Evolutionary conservation across 192 early-diverging fungal genomes (phyloP), one percentile per base, ranked within the genome.

Genomic region (Coemansia sp.): DNA sequence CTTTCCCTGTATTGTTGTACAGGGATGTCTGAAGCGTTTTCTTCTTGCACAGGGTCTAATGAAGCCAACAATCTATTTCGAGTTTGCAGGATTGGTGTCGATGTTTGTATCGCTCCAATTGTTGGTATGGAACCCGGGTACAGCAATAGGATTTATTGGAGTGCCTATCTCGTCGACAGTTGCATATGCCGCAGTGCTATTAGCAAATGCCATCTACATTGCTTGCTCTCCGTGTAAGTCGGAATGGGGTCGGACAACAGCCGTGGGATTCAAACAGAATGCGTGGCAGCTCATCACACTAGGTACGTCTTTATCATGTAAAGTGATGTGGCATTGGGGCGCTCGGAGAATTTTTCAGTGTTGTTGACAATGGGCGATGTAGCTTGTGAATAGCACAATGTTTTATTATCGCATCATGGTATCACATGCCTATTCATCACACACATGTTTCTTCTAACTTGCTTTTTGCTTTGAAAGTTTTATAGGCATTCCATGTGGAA

Each of bases 31-130:
- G 47, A 91, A 94, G 58, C 83, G 92, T 34, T 96, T 85, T 68
- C 76, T 96, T 49, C 88, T 95, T 71, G 87, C 89, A 0, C 96
- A 98, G 73, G 94, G 92, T 60, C 89, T 92, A 64, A 96, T 98
- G 96, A 81, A 86, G 18, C 92, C 93, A 0, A 85, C 82, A 5
- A 88, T 94, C 41, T 82, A 85, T 53, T 87, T 95, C 51, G 85
- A 93, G 27, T 49, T 86, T 12, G 73, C 92, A 34, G 91, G 88
- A 0, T 68, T 89, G 9, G 87, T 85, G 7, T 53, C 90, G 34
- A 94, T 93, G 76, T 75, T 88, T 6, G 55, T 89, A 44, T 68
- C 93, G 41, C 91, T 94, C 63, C 94, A 88, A 56, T 22, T 85
- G 0, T 67, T 98, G 50, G 93, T 97, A 21, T 83, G 83, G 73